Conservation (phyloP, 2,329 filamentous ascomycete species). For the Cladosporium sp. region DNA sequence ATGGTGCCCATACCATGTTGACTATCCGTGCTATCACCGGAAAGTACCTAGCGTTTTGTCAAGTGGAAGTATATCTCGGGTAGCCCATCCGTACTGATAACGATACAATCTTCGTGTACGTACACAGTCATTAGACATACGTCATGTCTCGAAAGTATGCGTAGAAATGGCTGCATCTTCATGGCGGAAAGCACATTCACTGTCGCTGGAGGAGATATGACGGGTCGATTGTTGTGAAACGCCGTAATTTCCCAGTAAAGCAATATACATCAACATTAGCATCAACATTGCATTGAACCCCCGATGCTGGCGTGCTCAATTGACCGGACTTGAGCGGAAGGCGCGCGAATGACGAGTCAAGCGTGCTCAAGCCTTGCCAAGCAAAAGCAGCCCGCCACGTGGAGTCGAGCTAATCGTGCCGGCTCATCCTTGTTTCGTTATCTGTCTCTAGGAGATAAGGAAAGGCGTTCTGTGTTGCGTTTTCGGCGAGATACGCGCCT, state of each 20-base stretch:
- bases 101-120: background rate
- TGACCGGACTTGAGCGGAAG: background rate
- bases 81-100: background rate
- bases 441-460: background rate
- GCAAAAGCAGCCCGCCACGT: background rate
- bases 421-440: background rate
- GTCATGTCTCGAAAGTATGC: background rate
- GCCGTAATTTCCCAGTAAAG: background rate
- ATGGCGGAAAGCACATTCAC: background rate
- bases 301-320: background rate
- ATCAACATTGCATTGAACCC: background rate
- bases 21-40: background rate
- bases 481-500: background rate
- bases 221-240: background rate
- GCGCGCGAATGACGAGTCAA: background rate
- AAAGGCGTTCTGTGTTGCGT: background rate
- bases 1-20: background rate
- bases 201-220: background rate
- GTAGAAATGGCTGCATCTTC: background rate
- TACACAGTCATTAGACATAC: background rate
- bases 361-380: slow-evolving; percentile 1
- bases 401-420: background rate
- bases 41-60: background rate
- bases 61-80: background rate
- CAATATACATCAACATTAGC: too few relatives aligned